Evolutionary conservation across 495 filamentous ascomycete species (phyloP).

Genomic region (Apiosordaria backusii): DNA sequence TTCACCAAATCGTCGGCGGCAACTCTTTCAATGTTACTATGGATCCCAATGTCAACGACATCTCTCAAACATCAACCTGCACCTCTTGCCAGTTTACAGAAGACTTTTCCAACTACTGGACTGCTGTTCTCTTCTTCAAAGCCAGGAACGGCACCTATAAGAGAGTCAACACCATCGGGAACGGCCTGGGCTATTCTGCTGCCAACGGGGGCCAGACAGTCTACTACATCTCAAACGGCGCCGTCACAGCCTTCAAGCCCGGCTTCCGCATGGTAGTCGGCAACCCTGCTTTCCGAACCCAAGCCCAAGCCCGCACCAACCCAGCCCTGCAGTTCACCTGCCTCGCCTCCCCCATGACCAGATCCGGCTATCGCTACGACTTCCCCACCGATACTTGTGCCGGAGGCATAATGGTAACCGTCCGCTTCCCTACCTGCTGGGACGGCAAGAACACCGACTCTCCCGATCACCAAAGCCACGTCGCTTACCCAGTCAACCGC

Average conservation of each 20-base stretch:
- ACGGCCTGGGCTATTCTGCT: constrained; percentile 14
- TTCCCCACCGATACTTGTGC: constrained; percentile 35
- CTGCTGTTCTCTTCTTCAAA: constrained; percentile 9
- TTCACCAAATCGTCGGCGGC: constrained; percentile 8
- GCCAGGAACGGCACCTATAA: constrained; percentile 39
- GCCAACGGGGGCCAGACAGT: constrained; percentile 38
- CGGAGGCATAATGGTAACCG: constrained; percentile 37
- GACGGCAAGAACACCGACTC: constrained; percentile 28
- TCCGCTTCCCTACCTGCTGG: constrained; percentile 33
- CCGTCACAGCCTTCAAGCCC: constrained; percentile 42
- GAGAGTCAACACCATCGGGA: constrained; percentile 29
- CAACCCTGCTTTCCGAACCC: constrained; percentile 42
- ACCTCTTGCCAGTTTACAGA: constrained; percentile 11
- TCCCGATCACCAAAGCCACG: constrained; percentile 40
- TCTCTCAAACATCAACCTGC: constrained; percentile 2
- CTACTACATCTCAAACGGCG: constrained; percentile 38
- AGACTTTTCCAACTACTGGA: constrained; percentile 14
- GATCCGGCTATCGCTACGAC: constrained; percentile 25
- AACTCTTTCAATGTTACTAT: constrained; percentile 5
- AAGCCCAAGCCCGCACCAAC: constrained; percentile 29
- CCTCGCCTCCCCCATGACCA: constrained; percentile 25
- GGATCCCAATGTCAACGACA: constrained; percentile 2
- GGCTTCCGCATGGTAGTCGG: constrained; percentile 74
- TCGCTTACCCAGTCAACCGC: constrained; percentile 34
- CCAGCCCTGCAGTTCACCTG: constrained; percentile 38